These are phyloP conservation scores for Amborella trichopoda DNA, from an alignment of 164 flowering plant species.

Conservation along the genomic window DNA sequence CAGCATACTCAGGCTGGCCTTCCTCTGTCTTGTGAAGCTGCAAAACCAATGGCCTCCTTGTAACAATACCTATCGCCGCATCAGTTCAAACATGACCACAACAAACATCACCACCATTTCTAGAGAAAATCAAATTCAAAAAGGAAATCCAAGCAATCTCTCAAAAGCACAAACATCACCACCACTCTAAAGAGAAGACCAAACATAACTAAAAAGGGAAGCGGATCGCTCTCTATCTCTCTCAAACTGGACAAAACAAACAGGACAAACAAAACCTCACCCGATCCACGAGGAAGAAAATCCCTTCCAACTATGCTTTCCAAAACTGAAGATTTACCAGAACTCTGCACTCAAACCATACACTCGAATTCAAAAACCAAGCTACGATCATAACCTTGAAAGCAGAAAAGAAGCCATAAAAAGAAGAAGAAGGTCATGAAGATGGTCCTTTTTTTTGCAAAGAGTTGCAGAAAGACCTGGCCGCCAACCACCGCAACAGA, in stretches of 20 bases:
- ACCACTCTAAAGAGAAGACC: not conserved
- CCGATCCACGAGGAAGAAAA: slow-evolving; percentile 84
- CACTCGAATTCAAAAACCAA: not conserved
- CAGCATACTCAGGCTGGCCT: slow-evolving; percentile 38
- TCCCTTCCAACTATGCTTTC: slow-evolving; percentile 84
- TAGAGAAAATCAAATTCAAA: not conserved
- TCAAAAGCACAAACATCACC: no score
- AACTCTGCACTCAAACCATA: slow-evolving; percentile 35
- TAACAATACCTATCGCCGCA: slow-evolving; percentile 51
- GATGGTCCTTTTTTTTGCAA: not conserved
- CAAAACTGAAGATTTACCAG: slow-evolving; percentile 74
- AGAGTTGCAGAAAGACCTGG: slow-evolving; percentile 32
- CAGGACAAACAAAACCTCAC: slow-evolving; percentile 15
- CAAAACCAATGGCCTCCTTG: slow-evolving; percentile 52
- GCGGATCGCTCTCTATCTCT: not conserved
- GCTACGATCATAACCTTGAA: not conserved
- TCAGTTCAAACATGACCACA: not conserved
- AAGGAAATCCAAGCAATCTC: not conserved
- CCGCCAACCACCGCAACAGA: slow-evolving; percentile 94
- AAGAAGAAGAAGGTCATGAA: not conserved
- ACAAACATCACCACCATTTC: not conserved
- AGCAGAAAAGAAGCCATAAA: not conserved
- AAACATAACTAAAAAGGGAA: not conserved
- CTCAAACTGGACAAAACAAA: not conserved
- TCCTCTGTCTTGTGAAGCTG: slow-evolving; percentile 52